These are phyloP conservation scores for Paspalum vaginatum DNA, from an alignment of 176 grass and related monocot species.

Conservation along the genomic window DNA sequence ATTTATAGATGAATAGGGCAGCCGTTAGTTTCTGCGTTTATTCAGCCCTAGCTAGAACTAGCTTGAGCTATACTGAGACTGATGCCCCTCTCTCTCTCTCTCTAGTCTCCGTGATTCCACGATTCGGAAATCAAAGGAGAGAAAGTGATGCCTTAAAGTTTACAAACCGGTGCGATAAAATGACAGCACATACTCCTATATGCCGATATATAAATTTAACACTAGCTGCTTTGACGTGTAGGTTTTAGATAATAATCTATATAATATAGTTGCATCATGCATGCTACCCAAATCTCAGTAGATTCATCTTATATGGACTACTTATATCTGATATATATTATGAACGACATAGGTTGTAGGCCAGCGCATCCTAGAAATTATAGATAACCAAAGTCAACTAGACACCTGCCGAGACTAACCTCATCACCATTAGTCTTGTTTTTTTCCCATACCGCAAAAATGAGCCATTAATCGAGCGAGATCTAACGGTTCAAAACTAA, in stretches of 20 bases:
- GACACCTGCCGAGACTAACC: background rate
- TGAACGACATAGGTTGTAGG: conserved; percentile 40
- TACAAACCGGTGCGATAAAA: conserved; percentile 13
- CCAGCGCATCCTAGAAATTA: conserved; percentile 11
- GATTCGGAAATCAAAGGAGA: conserved; percentile 9
- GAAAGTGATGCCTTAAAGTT: conserved; percentile 24
- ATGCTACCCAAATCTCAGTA: conserved; percentile 26
- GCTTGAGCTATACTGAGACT: conserved; percentile 32
- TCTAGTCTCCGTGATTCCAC: conserved; percentile 35
- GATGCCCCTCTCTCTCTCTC: conserved; percentile 31
- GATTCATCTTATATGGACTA: conserved; percentile 27
- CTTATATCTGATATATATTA: conserved; percentile 4
- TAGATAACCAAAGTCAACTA: background rate
- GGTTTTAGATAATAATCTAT: conserved; percentile 21
- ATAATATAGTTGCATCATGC: conserved; percentile 25
- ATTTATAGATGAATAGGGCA: conserved; percentile 33
- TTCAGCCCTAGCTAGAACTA: conserved; percentile 38
- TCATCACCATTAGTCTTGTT: background rate
- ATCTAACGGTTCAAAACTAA: too few species aligned
- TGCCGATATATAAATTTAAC: conserved; percentile 7
- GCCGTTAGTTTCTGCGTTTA: conserved; percentile 19
- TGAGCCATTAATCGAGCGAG: too few species aligned
- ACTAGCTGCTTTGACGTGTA: conserved; percentile 37
- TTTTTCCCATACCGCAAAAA: too few species aligned
- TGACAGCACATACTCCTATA: conserved; percentile 15